phyloP scores from a whole-genome alignment of 1,284 basidiomycete genomes.

The Malassezia cuniculi region DNA sequence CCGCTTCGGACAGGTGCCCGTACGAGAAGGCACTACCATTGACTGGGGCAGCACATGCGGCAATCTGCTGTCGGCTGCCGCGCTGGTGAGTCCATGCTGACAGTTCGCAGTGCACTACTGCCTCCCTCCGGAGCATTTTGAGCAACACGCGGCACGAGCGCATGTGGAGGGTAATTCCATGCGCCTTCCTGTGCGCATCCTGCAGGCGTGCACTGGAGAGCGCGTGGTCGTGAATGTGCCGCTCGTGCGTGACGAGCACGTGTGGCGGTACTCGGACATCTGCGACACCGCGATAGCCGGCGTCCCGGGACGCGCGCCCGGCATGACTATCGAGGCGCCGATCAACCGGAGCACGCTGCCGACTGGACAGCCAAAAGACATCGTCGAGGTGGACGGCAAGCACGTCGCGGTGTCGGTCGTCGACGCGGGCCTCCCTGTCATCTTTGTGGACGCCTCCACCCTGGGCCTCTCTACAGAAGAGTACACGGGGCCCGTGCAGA shows the following conservation, averaged over 20 bases:
- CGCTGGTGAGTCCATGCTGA: too few species aligned
- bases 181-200: slow-evolving; percentile 18
- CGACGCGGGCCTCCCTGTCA: slow-evolving; percentile 35
- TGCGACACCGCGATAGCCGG: slow-evolving; percentile 32
- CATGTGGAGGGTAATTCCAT: slow-evolving; percentile 6
- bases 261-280: slow-evolving; percentile 14
- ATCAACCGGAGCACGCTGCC: slow-evolving; percentile 17
- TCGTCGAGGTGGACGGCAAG: slow-evolving; percentile 13
- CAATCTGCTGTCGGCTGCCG: slow-evolving; percentile 39
- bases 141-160: not conserved
- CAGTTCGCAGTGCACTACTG: slow-evolving; percentile 21
- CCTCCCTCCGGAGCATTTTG: slow-evolving; percentile 1
- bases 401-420: slow-evolving; percentile 23
- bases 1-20: slow-evolving; percentile 41
- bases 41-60: slow-evolving; percentile 42
- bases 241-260: slow-evolving; percentile 1
- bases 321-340: slow-evolving; percentile 31
- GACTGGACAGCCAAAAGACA: slow-evolving; percentile 24
- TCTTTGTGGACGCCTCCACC: slow-evolving; percentile 26
- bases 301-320: slow-evolving; percentile 33
- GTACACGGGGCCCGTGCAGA: slow-evolving; percentile 11
- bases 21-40: slow-evolving; percentile 16
- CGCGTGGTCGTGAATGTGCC: slow-evolving; percentile 27
- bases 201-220: slow-evolving; percentile 29
- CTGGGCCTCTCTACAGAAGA: slow-evolving; percentile 8